These are phyloP conservation scores for Chlorella sp. DNA, from an alignment of 139 green algal genomes.

Conservation along the genomic window DNA sequence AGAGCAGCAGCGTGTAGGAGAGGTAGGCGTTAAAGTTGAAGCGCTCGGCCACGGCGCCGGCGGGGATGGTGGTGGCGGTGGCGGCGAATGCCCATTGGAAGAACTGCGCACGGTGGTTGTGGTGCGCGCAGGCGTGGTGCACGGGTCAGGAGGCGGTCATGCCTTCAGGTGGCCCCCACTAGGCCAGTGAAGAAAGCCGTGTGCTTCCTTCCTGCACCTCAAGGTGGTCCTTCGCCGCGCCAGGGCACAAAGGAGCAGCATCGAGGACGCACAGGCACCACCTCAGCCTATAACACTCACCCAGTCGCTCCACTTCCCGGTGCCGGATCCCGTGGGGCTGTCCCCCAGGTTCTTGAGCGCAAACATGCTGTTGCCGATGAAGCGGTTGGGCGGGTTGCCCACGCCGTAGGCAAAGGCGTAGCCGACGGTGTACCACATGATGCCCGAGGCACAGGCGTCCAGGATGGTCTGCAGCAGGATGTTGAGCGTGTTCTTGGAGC, in stretches of 20 bases:
- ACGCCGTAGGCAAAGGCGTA: constrained; percentile 66
- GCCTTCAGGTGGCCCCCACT: too few relatives aligned
- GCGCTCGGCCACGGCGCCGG: constrained; percentile 62
- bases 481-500: constrained; percentile 87
- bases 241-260: too few relatives aligned
- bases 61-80: constrained; percentile 62
- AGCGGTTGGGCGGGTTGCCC: constrained; percentile 38
- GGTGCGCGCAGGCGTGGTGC: too few relatives aligned
- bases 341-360: too few relatives aligned
- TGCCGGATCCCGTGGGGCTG: too few relatives aligned
- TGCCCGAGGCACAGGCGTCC: constrained; percentile 60
- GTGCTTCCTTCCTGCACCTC: too few relatives aligned
- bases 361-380: constrained; percentile 52
- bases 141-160: too few relatives aligned
- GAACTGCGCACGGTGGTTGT: too few relatives aligned
- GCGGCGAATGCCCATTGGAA: constrained; percentile 74
- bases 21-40: constrained; percentile 64
- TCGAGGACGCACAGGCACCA: too few relatives aligned
- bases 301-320: constrained; percentile 7
- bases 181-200: too few relatives aligned
- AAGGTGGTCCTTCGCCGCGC: too few relatives aligned
- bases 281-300: too few relatives aligned
- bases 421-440: constrained; percentile 61
- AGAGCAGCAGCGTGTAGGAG: constrained; percentile 50
- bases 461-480: constrained; percentile 84